phyloP scores from a whole-genome alignment of 108 stramenopile species.

The Skeletonema costatum region DNA sequence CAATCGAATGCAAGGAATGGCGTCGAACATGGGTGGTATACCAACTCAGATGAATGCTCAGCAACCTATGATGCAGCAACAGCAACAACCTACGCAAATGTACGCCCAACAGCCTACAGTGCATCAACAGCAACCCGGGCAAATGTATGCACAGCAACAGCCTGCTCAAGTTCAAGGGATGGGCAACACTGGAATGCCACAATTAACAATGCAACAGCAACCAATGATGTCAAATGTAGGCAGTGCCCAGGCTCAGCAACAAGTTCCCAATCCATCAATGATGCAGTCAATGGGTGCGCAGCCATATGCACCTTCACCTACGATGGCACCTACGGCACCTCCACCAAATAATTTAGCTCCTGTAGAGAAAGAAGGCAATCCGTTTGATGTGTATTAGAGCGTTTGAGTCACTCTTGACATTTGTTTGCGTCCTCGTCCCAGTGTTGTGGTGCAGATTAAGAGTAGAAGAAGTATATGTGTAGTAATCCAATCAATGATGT shows the following conservation, averaged over 20 bases:
- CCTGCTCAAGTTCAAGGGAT: neutral
- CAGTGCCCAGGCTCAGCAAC: neutral
- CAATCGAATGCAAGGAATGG: neutral
- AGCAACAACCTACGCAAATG: neutral
- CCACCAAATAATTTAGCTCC: constrained; percentile 25
- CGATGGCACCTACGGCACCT: constrained; percentile 1
- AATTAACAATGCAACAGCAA: neutral
- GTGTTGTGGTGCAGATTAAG: no score
- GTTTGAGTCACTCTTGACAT: neutral
- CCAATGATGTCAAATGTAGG: neutral
- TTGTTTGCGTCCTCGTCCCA: neutral
- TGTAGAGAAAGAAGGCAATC: constrained; percentile 51
- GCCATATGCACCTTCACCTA: neutral
- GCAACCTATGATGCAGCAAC: constrained; percentile 6
- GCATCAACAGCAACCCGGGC: neutral
- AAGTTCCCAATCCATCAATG: neutral
- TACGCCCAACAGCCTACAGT: neutral
- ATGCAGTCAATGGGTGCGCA: neutral
- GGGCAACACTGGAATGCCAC: neutral
- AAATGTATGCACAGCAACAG: neutral
- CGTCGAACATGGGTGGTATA: neutral
- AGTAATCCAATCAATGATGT: no score
- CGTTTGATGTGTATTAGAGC: constrained; percentile 39
- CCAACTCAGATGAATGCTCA: neutral
- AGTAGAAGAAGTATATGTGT: no score